Base-by-base conservation (phyloP, 1,284 basidiomycete genomes). In the Malassezia slooffiae region DNA sequence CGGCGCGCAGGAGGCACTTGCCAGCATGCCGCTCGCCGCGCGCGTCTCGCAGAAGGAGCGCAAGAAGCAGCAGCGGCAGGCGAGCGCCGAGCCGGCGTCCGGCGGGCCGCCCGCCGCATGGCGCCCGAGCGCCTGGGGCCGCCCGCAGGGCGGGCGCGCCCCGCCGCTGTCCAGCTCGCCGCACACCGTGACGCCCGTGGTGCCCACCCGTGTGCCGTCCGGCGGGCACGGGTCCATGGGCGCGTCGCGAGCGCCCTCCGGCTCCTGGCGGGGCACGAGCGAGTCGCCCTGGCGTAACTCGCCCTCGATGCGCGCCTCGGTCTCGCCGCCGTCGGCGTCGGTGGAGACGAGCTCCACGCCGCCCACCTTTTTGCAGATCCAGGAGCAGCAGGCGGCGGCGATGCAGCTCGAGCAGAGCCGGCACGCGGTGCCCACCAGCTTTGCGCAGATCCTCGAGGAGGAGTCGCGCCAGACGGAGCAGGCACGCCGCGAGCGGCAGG, bases 1-100 rank as follows among this genome's bases (percentile, higher is more conserved):
- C 9, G 35, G 38, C 16, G 22, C 46, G n/a, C 41, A 42, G n/a
- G 30, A 29, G 31, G 35, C 41, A 3, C 35, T 48, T 7, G 17
- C 21, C 1, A 54, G 21, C 31, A 40, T 63, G 21, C 46, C 54
- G n/a, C 41, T 47, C 23, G 39, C 52, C 5, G 52, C 59, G 20
- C 41, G 27, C 21, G 40, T 64, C n/a, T 62, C 61, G 24, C 63
- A 67, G 35, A 61, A 62, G 33, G 62, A 64, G 32, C 48, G 64
- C 15, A 63, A 64, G 49, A 58, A 55, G 23, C 60, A 54, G 39
- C 54, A 55, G 41, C 52, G 43, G 36, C 31, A 34, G 42, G 52
- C 54, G 20, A 37, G 33, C 9, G 46, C 47, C 8, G 47, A 50
- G 3, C 47, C 49, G n/a, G 38, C 48, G 20, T 35, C 42, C 1